Conservation (phyloP, 805 yeast species). For the Barnettozyma salicaria region DNA sequence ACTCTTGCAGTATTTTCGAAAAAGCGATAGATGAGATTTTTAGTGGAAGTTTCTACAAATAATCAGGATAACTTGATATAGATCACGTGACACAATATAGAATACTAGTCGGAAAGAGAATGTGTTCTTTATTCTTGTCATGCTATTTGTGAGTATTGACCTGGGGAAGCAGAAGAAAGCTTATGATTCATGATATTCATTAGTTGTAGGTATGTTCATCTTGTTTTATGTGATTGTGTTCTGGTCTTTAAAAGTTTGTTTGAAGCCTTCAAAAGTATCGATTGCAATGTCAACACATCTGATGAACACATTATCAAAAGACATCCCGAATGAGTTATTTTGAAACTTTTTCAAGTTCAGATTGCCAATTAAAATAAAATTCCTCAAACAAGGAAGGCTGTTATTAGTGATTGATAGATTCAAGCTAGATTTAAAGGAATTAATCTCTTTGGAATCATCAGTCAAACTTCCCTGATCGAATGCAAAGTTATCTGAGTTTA, state of each 20-base stretch:
- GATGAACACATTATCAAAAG: conserved; percentile 4
- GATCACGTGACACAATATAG: no score
- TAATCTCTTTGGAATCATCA: conserved; percentile 1
- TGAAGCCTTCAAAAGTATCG: conserved; percentile 1
- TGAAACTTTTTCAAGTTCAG: conserved; percentile 7
- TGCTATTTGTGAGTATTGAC: no score
- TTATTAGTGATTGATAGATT: conserved; percentile 8
- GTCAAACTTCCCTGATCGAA: no score
- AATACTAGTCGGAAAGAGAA: no score
- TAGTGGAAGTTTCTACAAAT: no score
- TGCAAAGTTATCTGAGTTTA: conserved; percentile 6
- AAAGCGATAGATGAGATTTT: no score
- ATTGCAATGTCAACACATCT: conserved; percentile 11
- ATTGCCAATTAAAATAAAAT: conserved; percentile 14
- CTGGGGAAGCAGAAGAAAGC: no score
- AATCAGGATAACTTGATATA: no score
- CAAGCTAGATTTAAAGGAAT: conserved; percentile 7
- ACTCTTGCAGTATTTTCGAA: no score
- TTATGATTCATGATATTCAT: no score
- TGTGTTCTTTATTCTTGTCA: no score
- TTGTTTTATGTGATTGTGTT: neutral
- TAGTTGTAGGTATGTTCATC: no score
- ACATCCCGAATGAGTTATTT: conserved; percentile 1
- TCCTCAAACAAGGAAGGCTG: conserved; percentile 6
- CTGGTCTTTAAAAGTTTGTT: neutral